Base-by-base conservation (phyloP, 2,329 filamentous ascomycete genomes). In the Aspergillus tubingensis region DNA sequence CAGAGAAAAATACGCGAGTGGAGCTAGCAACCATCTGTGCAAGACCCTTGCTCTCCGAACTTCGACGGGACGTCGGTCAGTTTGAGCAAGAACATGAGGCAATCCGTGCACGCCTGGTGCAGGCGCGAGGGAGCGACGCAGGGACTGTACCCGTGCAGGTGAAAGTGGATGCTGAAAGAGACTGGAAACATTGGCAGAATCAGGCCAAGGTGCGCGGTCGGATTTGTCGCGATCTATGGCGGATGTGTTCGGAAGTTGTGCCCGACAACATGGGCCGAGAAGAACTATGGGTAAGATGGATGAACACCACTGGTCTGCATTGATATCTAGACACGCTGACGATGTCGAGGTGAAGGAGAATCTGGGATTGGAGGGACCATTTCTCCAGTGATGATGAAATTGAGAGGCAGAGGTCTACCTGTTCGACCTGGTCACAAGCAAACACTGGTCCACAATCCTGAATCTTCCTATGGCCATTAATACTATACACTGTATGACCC, bases 211-310 rank as follows among this genome's bases (percentile, higher is more conserved):
- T 70, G 49, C 80, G 84, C 60, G 77, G 77, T 71, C 80, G 73
- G 68, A 83, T 86, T 64, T 80, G 77, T 54, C 70, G 65, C 52
- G 80, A 84, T 62, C 67, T 86, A 65, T 86, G 84, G 84, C 73
- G 65, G 53, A 68, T 73, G 58, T 80, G 84, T 64, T 77, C 77
- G 60, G 82, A 81, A 48, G 68, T 75, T 30, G 60, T 86, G 64
- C 74, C 79, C 32, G 81, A 83, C 59, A 76, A 74, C 47, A 80
- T 81, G 72, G 76, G 67, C 21, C 76, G 70, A 62, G 78, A 76
- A 55, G 82, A 84, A 65, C 65, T 86, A 39, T 83, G 82, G 79
- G 85, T 80, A 54, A 47, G 49, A 43, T 21, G 7, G 25, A 36
- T 36, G 5, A 36, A 11, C 10, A 36, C 32, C 5, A 58, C 49